Evolutionary conservation across 305 asterid species (phyloP).

Genomic region (Fraxinus platypoda): DNA sequence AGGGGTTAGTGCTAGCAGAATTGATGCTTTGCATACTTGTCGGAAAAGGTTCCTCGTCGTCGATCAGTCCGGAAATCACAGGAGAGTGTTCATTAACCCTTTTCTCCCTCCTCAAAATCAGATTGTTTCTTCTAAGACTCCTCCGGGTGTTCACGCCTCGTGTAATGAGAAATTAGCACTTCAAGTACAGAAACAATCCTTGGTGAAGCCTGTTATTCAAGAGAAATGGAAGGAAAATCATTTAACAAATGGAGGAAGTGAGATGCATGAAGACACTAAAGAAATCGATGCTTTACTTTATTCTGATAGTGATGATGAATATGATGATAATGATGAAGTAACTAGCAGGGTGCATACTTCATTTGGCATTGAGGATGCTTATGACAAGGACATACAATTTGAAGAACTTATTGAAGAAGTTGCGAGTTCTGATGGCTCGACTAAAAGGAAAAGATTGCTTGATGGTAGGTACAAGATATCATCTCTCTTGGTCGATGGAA

Average conservation of each 20-base stretch:
- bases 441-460: constrained; percentile 62
- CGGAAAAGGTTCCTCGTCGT: constrained; percentile 60
- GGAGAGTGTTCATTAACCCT: constrained; percentile 51
- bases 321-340: constrained; percentile 42
- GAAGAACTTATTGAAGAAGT: constrained; percentile 48
- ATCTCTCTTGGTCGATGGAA: constrained; percentile 33
- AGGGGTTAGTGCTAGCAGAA: constrained; percentile 33
- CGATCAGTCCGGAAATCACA: constrained; percentile 64
- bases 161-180: constrained; percentile 21
- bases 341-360: constrained; percentile 57
- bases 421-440: constrained; percentile 52
- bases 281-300: constrained; percentile 73
- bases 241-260: constrained; percentile 40
- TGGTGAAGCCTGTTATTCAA: constrained; percentile 28
- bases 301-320: constrained; percentile 51
- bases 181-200: constrained; percentile 25
- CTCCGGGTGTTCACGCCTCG: constrained; percentile 23
- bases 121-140: constrained; percentile 28
- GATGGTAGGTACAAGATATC: constrained; percentile 54
- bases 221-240: constrained; percentile 36
- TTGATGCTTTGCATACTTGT: constrained; percentile 17
- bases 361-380: constrained; percentile 13
- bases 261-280: constrained; percentile 61
- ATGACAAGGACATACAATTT: constrained; percentile 20
- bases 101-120: constrained; percentile 32